Evolutionary conservation across 306 rosid genomes (phyloP), one percentile per base, ranked within the genome.

Genomic region (Medicago ruthenica): DNA sequence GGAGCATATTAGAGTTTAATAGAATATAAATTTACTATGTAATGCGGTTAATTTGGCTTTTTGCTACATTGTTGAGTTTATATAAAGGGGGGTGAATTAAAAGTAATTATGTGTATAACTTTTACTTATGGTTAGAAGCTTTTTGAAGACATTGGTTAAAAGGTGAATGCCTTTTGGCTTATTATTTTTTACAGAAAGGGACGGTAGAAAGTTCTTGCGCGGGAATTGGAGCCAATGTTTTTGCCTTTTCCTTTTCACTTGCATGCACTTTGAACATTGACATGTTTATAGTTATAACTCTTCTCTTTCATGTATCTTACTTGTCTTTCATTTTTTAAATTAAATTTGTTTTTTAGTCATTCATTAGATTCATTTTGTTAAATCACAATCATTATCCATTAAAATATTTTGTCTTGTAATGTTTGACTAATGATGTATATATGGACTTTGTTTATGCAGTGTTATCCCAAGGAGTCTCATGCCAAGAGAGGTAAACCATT

Each of bases 381-480:
- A 42, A 40, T 71, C 8, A 69, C 45, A 11, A 61, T 66, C 27
- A 51, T 67, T 14, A 62, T n/a, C 24, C 3, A 39, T 27, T 24
- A 37, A 14, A 70, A 21, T 64, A 70, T 37, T 51, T 12, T 20
- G 14, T 47, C 27, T 54, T 64, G 21, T 39, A 13, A 18, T 9
- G 14, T 79, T 70, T 61, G 58, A 57, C 74, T 64, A 59, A 75
- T 81, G 65, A 81, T 76, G 44, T 75, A 34, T 48, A 48, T 37
- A 77, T 48, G 9, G 37, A 44, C 15, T 79, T 79, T 83, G 54
- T 27, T 72, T 79, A 64, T 85, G 85, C 97, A 96, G 99, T 57
- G 81, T 96, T 75, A 96, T 96, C 68, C 99, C 99, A 20, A 89
- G 67, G 76, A 89, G 93, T 72, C 89, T 96, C 36, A 96, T 92